A percentile compares a stretch with the other conserved stretches of the same genome.
These are phyloP conservation scores for Pyrenophora seminiperda DNA, from an alignment of 2,329 filamentous ascomycete genomes.

Conservation along the genomic window DNA sequence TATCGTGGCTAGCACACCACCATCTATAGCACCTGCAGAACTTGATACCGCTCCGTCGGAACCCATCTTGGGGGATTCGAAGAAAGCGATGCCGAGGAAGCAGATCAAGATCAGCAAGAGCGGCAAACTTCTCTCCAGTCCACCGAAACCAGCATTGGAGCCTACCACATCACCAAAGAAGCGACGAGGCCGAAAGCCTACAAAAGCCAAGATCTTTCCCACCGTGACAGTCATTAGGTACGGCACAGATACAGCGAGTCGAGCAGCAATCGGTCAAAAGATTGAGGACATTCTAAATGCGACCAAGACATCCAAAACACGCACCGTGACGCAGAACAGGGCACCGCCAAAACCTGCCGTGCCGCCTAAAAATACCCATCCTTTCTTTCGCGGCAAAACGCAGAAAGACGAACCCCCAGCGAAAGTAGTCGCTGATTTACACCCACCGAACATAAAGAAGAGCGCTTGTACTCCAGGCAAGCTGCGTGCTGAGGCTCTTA, in stretches of 20 bases:
- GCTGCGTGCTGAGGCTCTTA: constrained; percentile 44
- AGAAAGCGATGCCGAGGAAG: constrained; percentile 35
- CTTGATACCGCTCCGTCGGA: not conserved
- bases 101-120: constrained; percentile 50
- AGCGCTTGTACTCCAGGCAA: constrained; percentile 56
- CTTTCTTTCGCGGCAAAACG: constrained; percentile 69
- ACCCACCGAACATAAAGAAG: constrained; percentile 28
- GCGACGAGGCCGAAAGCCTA: constrained; percentile 26
- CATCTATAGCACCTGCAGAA: not conserved
- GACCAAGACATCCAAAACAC: constrained; percentile 24
- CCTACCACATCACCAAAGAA: constrained; percentile 54
- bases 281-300: constrained; percentile 67
- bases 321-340: constrained; percentile 28
- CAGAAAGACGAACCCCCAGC: constrained; percentile 29
- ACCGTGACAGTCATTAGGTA: constrained; percentile 65
- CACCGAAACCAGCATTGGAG: constrained; percentile 33
- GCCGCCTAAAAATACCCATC: constrained; percentile 62
- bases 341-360: constrained; percentile 35
- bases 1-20: constrained; percentile 1
- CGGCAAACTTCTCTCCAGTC: constrained; percentile 54
- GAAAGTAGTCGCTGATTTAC: constrained; percentile 16
- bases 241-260: constrained; percentile 54
- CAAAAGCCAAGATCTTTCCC: constrained; percentile 36
- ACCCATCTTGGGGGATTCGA: not conserved
- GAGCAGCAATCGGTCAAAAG: constrained; percentile 59